phyloP scores from a whole-genome alignment of 352 stramenopile species.

The Pythium pyrilobum region DNA sequence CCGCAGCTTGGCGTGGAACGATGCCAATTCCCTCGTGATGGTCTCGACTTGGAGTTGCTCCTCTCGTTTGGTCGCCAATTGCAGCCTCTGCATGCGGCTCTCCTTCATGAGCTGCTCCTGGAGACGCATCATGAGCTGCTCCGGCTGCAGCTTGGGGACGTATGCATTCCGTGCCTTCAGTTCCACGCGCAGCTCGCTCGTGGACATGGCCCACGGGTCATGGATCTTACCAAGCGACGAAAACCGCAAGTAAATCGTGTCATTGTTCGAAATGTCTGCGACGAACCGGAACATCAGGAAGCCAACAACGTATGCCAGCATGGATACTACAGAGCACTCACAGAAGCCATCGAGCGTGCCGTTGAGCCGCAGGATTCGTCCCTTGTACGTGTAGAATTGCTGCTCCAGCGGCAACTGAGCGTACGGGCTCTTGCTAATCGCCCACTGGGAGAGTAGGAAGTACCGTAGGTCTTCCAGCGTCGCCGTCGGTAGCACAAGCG shows the following conservation, averaged over 20 bases:
- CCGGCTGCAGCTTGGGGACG: constrained; percentile 53
- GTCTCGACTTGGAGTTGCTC: constrained; percentile 33
- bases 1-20: constrained; percentile 17
- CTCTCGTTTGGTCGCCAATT: constrained; percentile 57
- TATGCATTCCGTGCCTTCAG: constrained; percentile 55
- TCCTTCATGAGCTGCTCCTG: constrained; percentile 57
- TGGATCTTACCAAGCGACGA: constrained; percentile 55
- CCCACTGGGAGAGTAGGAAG: constrained; percentile 60
- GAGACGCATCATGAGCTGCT: constrained; percentile 64
- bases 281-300: neutral
- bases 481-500: constrained; percentile 32
- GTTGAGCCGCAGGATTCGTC: constrained; percentile 54
- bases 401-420: constrained; percentile 31
- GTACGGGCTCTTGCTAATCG: constrained; percentile 53
- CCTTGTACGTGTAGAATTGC: constrained; percentile 76
- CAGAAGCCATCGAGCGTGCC: constrained; percentile 59
- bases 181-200: constrained; percentile 58
- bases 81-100: constrained; percentile 56
- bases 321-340: constrained; percentile 25
- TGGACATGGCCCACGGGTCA: constrained; percentile 74
- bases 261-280: constrained; percentile 57
- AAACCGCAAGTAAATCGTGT: constrained; percentile 72
- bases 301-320: neutral
- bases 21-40: constrained; percentile 53
- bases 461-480: constrained; percentile 42